phyloP scores from a whole-genome alignment of 2,329 filamentous ascomycete species.

The Botrytis squamosa region DNA sequence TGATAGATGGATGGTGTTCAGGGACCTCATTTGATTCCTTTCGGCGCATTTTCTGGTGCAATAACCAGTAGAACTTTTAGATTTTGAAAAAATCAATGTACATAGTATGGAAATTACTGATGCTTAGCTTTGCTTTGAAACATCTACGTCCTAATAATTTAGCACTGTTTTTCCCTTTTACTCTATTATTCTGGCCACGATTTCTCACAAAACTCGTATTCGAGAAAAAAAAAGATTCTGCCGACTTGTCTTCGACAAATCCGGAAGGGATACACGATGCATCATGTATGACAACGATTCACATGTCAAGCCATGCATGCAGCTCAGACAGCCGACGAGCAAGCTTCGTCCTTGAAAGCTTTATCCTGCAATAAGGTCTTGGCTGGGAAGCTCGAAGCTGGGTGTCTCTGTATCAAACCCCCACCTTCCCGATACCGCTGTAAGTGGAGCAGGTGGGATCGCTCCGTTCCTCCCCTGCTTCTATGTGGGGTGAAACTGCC shows the following conservation, averaged over 20 bases:
- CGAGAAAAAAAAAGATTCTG: background rate
- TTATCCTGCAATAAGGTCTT: background rate
- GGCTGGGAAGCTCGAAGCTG: background rate
- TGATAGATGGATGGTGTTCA: background rate
- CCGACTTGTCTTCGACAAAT: background rate
- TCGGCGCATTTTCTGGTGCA: background rate
- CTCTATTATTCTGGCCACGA: background rate
- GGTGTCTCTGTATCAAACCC: conserved; percentile 7
- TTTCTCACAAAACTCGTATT: background rate
- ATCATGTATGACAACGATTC: background rate
- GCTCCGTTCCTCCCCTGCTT: background rate
- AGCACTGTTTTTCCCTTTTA: background rate
- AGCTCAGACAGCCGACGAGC: background rate
- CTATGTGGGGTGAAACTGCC: background rate
- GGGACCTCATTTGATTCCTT: background rate
- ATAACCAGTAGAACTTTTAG: background rate
- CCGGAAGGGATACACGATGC: background rate
- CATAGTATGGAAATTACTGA: background rate
- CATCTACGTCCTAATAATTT: background rate
- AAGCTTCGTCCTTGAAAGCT: background rate
- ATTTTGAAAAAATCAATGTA: background rate
- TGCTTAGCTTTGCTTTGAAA: background rate
- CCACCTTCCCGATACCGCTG: background rate
- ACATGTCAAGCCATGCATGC: background rate
- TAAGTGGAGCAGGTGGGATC: background rate